phyloP scores from a whole-genome alignment of 768 basidiomycete species.

The Nevesoporus exiguus region DNA sequence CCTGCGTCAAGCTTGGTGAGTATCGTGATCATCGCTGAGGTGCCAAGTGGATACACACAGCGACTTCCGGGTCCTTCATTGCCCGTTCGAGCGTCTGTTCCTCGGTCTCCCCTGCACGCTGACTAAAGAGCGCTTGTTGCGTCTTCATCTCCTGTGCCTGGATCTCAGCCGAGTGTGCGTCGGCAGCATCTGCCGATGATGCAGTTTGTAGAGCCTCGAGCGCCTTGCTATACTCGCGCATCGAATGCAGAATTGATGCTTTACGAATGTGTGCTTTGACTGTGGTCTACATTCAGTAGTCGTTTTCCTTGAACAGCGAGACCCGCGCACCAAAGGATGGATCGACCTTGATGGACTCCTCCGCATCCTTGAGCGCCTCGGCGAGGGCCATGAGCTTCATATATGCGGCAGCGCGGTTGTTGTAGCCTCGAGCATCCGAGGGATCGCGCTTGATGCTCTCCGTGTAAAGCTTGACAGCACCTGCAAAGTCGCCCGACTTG shows the following conservation, averaged over 20 bases:
- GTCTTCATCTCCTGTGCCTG: slow-evolving; percentile 75
- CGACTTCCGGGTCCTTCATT: slow-evolving; percentile 96
- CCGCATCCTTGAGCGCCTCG: slow-evolving; percentile 94
- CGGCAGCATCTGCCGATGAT: slow-evolving; percentile 70
- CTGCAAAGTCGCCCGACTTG: slow-evolving; percentile 90
- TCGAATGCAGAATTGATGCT: slow-evolving; percentile 74
- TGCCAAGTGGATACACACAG: slow-evolving; percentile 47
- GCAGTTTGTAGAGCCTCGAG: slow-evolving; percentile 81
- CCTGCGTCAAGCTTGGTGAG: slow-evolving; percentile 37
- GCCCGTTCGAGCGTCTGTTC: slow-evolving; percentile 91
- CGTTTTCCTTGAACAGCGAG: background rate
- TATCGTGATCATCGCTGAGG: background rate
- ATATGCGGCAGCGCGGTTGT: slow-evolving; percentile 97
- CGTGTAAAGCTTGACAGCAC: slow-evolving; percentile 86
- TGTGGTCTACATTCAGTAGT: slow-evolving; percentile 1
- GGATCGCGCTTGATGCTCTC: slow-evolving; percentile 98
- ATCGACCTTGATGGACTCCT: slow-evolving; percentile 91
- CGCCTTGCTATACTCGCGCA: slow-evolving; percentile 90
- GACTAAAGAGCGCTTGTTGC: slow-evolving; percentile 71
- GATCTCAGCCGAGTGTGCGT: slow-evolving; percentile 83
- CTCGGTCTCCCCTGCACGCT: slow-evolving; percentile 83
- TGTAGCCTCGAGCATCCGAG: slow-evolving; percentile 86
- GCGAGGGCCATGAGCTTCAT: slow-evolving; percentile 91
- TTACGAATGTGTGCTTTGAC: slow-evolving; percentile 98
- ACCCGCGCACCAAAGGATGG: slow-evolving; percentile 66